A percentile compares a stretch with the other conserved stretches of the same genome.
Conservation (phyloP, 768 basidiomycete species). For the Termitomyces sp. region DNA sequence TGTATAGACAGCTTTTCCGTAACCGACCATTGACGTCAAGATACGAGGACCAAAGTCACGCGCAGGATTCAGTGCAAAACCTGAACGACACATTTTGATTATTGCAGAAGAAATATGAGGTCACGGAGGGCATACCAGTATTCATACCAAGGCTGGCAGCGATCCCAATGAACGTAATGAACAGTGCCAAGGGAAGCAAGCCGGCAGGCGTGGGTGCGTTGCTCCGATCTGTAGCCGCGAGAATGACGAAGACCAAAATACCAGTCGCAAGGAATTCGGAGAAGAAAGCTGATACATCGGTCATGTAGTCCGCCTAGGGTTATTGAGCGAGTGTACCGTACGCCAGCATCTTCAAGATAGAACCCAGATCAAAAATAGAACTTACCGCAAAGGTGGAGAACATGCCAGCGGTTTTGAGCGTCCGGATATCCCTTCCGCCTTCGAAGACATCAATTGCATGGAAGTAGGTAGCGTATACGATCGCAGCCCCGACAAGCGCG, state of each 20-base stretch:
- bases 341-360: not conserved
- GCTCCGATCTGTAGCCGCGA: slow-evolving; percentile 49
- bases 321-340: not conserved
- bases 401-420: slow-evolving; percentile 50
- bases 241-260: slow-evolving; percentile 52
- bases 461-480: slow-evolving; percentile 64
- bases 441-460: slow-evolving; percentile 65
- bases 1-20: slow-evolving; percentile 46
- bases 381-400: slow-evolving; percentile 62
- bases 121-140: slow-evolving; percentile 32
- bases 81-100: slow-evolving; percentile 12
- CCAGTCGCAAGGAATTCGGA: slow-evolving; percentile 59
- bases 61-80: slow-evolving; percentile 33
- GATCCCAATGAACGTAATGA: slow-evolving; percentile 56
- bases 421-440: slow-evolving; percentile 50
- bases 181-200: slow-evolving; percentile 55
- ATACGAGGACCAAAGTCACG: slow-evolving; percentile 58
- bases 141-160: slow-evolving; percentile 58
- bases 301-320: slow-evolving; percentile 26
- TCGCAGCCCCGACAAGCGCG: slow-evolving; percentile 51
- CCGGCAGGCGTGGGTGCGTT: slow-evolving; percentile 48
- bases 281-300: slow-evolving; percentile 37
- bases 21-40: slow-evolving; percentile 69
- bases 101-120: not conserved
- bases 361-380: slow-evolving; percentile 1